Conservation (phyloP, 169 alveolate genomes). For the Plasmodium vivax region DNA sequence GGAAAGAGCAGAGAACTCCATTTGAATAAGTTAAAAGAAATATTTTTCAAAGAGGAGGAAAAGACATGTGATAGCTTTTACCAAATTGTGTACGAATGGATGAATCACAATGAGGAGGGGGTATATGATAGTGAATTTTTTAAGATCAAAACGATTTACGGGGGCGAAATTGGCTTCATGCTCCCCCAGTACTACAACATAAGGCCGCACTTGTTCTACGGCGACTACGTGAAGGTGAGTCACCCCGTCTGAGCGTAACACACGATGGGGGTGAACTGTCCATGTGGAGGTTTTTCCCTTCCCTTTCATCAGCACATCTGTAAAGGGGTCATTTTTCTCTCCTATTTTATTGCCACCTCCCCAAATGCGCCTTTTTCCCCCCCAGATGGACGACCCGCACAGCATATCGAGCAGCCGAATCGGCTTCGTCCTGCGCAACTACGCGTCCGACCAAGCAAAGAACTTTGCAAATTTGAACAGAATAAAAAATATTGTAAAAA, state of each 20-base stretch:
- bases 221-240: constrained; percentile 16
- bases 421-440: constrained; percentile 29
- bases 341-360: neutral
- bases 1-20: neutral
- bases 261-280: neutral
- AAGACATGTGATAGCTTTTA: constrained; percentile 14
- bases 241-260: neutral
- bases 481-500: constrained; percentile 47
- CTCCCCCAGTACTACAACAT: constrained; percentile 29
- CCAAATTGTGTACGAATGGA: constrained; percentile 32
- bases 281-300: neutral
- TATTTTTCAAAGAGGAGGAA: neutral
- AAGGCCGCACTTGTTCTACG: constrained; percentile 37
- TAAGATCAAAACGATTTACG: constrained; percentile 2
- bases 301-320: neutral
- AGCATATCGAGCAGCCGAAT: constrained; percentile 31
- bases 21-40: constrained; percentile 24
- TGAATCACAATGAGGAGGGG: neutral
- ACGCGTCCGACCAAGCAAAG: constrained; percentile 5
- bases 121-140: neutral
- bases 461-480: neutral
- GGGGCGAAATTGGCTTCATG: neutral
- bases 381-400: constrained; percentile 37
- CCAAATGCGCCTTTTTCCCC: neutral
- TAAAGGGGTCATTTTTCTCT: neutral